These are phyloP conservation scores for Ganoderma resinaceum DNA, from an alignment of 1,284 basidiomycete genomes.

Conservation along the genomic window DNA sequence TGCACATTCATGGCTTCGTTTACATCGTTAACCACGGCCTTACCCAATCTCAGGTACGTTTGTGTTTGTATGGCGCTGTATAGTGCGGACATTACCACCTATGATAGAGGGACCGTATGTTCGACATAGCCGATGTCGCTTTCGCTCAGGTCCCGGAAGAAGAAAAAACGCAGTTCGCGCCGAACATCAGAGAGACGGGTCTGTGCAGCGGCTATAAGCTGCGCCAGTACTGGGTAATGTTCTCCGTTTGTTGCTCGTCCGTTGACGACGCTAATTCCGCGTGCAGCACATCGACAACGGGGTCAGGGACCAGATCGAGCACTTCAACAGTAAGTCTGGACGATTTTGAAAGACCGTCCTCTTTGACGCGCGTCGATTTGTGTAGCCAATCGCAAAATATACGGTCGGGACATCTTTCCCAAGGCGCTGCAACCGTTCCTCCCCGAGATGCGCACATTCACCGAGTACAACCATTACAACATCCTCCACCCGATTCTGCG, in stretches of 20 bases:
- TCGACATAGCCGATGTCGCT: slow-evolving; percentile 70
- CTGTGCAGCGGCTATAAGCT: slow-evolving; percentile 69
- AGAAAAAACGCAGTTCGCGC: slow-evolving; percentile 63
- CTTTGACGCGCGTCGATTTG: background rate
- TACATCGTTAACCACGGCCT: slow-evolving; percentile 67
- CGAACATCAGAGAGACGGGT: slow-evolving; percentile 55
- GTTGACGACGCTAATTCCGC: background rate
- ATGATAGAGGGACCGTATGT: slow-evolving; percentile 49
- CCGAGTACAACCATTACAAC: slow-evolving; percentile 56
- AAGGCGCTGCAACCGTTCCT: slow-evolving; percentile 58
- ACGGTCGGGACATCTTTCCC: slow-evolving; percentile 52
- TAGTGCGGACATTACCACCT: background rate
- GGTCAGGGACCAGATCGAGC: slow-evolving; percentile 65
- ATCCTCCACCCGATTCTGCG: slow-evolving; percentile 58
- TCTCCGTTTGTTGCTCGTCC: background rate
- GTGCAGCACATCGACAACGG: slow-evolving; percentile 61
- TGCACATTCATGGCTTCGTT: slow-evolving; percentile 67
- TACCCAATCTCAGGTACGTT: slow-evolving; percentile 47
- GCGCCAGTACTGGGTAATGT: slow-evolving; percentile 59
- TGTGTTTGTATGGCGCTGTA: background rate
- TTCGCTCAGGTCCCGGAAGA: slow-evolving; percentile 58
- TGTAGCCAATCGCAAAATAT: slow-evolving; percentile 56
- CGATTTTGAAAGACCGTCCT: background rate
- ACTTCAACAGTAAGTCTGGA: slow-evolving; percentile 59
- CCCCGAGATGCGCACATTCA: slow-evolving; percentile 63